Percentiles rank a stretch among this genome's conserved stretches.
These are phyloP conservation scores for Penstemon eatonii DNA, from an alignment of 257 asterid genomes.

Conservation along the genomic window DNA sequence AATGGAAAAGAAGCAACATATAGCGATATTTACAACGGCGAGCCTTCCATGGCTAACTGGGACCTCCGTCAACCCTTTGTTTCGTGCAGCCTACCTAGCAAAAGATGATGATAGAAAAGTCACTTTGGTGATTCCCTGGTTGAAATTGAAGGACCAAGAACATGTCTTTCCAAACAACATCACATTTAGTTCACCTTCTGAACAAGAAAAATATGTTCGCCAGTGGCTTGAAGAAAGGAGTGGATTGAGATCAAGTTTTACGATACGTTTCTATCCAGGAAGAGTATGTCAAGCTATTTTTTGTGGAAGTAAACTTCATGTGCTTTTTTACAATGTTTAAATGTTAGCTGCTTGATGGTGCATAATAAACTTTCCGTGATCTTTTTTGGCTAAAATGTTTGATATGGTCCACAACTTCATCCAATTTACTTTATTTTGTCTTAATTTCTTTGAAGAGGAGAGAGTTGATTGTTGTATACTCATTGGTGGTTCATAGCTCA, in stretches of 20 bases:
- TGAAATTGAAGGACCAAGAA: slow-evolving; percentile 73
- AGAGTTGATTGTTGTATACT: not conserved
- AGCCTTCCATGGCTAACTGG: slow-evolving; percentile 99
- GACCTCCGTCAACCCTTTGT: slow-evolving; percentile 93
- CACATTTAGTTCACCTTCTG: slow-evolving; percentile 63
- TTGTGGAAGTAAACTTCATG: not conserved
- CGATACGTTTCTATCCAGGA: slow-evolving; percentile 82
- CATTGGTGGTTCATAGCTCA: not conserved
- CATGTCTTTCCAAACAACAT: slow-evolving; percentile 76
- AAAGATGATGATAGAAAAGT: slow-evolving; percentile 60
- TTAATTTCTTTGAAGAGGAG: not conserved
- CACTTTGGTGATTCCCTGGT: slow-evolving; percentile 93
- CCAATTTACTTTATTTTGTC: not conserved
- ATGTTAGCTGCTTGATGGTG: not conserved
- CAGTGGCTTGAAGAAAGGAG: slow-evolving; percentile 88
- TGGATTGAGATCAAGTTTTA: slow-evolving; percentile 56
- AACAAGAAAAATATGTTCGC: slow-evolving; percentile 80
- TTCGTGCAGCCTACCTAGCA: slow-evolving; percentile 94
- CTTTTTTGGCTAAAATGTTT: not conserved
- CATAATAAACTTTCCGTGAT: not conserved
- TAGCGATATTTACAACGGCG: slow-evolving; percentile 93
- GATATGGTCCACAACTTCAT: not conserved
- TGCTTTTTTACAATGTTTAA: not conserved
- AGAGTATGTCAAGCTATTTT: slow-evolving; percentile 52
- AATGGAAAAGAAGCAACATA: slow-evolving; percentile 58